phyloP scores from a whole-genome alignment of 2,329 filamentous ascomycete genomes.

The Ophiostoma ulmi region DNA sequence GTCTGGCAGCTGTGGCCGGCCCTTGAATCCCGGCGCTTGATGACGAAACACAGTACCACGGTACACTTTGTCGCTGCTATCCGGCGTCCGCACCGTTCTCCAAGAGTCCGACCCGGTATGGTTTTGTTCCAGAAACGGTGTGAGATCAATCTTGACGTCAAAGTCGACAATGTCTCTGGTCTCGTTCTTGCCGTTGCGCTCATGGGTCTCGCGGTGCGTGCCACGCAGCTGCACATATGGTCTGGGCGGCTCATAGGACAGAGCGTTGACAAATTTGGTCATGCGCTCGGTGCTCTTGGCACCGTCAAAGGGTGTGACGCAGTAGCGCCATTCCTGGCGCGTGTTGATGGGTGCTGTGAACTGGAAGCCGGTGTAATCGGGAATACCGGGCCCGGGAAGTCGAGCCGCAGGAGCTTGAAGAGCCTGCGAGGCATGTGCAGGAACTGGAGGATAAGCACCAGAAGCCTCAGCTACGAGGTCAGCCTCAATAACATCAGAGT shows the following conservation, averaged over 20 bases:
- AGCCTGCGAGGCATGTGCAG: slow-evolving; percentile 30
- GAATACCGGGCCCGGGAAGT: slow-evolving; percentile 17
- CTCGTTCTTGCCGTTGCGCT: slow-evolving; percentile 45
- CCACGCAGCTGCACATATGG: slow-evolving; percentile 50
- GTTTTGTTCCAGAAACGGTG: slow-evolving; percentile 51
- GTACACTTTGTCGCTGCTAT: slow-evolving; percentile 55
- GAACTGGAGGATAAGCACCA: slow-evolving; percentile 30
- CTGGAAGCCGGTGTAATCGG: not conserved
- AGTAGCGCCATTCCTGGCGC: slow-evolving; percentile 18
- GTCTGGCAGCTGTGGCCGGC: slow-evolving; percentile 33
- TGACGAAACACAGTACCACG: slow-evolving; percentile 59
- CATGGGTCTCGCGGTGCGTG: slow-evolving; percentile 45
- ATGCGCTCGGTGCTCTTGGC: slow-evolving; percentile 13
- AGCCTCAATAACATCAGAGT: slow-evolving; percentile 37
- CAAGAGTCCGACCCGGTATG: slow-evolving; percentile 39
- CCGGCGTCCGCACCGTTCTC: slow-evolving; percentile 46
- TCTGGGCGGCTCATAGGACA: slow-evolving; percentile 48
- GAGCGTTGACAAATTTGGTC: slow-evolving; percentile 25
- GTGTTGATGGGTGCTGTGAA: not conserved
- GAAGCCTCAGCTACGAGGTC: slow-evolving; percentile 15
- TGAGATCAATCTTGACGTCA: slow-evolving; percentile 54
- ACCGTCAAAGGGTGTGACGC: not conserved
- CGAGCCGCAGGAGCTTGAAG: not conserved
- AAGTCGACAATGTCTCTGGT: slow-evolving; percentile 52
- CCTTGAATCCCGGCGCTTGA: slow-evolving; percentile 36